Evolutionary conservation across 495 filamentous ascomycete species (phyloP).

Genomic region (Hamigera avellanea): DNA sequence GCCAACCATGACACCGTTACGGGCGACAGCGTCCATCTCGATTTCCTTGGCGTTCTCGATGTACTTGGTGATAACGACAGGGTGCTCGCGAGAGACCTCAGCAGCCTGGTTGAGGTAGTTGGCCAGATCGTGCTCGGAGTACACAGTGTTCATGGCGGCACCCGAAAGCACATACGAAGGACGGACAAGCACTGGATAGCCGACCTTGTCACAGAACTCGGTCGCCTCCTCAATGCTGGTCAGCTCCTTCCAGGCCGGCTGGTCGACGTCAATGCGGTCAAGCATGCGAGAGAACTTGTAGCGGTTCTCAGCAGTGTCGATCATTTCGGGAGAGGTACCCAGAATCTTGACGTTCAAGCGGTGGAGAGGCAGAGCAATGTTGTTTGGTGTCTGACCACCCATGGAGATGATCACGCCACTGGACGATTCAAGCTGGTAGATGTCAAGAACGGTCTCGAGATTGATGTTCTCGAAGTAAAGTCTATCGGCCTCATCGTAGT

Average conservation of each 20-base stretch:
- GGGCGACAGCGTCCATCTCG: constrained; percentile 91
- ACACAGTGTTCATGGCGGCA: constrained; percentile 98
- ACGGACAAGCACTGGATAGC: constrained; percentile 88
- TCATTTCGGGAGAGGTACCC: constrained; percentile 97
- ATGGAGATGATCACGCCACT: constrained; percentile 93
- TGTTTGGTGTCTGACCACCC: constrained; percentile 97
- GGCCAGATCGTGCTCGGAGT: constrained; percentile 79
- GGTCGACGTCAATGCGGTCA: constrained; percentile 88
- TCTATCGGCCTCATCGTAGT: constrained; percentile 92
- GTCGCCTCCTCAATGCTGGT: constrained; percentile 82
- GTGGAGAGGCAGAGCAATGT: constrained; percentile 84
- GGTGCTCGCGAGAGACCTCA: constrained; percentile 90
- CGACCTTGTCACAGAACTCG: constrained; percentile 75
- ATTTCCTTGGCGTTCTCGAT: constrained; percentile 97
- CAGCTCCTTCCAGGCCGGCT: constrained; percentile 95
- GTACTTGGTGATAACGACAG: constrained; percentile 98
- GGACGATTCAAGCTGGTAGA: constrained; percentile 81
- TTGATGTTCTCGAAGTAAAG: constrained; percentile 98
- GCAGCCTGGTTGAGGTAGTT: constrained; percentile 83
- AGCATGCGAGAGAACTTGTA: constrained; percentile 99
- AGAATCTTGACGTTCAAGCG: constrained; percentile 84
- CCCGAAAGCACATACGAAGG: constrained; percentile 97
- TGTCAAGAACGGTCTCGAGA: constrained; percentile 86
- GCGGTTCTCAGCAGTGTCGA: constrained; percentile 92
- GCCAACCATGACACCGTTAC: constrained; percentile 73